These are phyloP conservation scores for Saturnispora halmiae DNA, from an alignment of 805 yeast genomes.

Conservation along the genomic window DNA sequence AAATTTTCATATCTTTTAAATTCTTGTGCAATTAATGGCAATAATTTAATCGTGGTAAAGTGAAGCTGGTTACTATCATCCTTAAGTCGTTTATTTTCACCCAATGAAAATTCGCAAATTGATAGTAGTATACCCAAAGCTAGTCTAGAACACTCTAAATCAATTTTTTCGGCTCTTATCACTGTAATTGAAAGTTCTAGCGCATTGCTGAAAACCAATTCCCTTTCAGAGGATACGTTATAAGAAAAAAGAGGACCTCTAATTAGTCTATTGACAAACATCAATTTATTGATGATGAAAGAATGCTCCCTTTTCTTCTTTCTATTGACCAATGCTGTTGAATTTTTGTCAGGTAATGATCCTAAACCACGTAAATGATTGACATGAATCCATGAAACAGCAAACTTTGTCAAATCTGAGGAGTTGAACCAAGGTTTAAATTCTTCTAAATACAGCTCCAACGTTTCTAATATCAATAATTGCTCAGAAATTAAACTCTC, in stretches of 20 bases:
- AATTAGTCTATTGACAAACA: conserved; percentile 49
- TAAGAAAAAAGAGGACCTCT: conserved; percentile 29
- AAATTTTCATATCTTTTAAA: conserved; percentile 45
- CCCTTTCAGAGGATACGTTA: conserved; percentile 20
- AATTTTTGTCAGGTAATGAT: conserved; percentile 26
- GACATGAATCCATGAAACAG: conserved; percentile 40
- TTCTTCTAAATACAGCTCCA: conserved; percentile 45
- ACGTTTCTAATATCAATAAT: conserved; percentile 47
- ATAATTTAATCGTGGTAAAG: conserved; percentile 40
- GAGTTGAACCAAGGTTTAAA: conserved; percentile 34
- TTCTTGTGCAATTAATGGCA: conserved; percentile 45
- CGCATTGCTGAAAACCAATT: conserved; percentile 25
- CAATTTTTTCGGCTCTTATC: conserved; percentile 38
- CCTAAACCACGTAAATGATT: conserved; percentile 52
- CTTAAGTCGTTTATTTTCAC: conserved; percentile 16
- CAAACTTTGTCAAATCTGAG: conserved; percentile 32
- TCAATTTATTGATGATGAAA: conserved; percentile 46
- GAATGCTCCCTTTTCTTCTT: conserved; percentile 44
- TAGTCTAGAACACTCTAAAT: conserved; percentile 52
- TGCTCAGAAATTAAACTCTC: conserved; percentile 51
- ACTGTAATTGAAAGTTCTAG: conserved; percentile 54
- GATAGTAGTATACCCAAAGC: conserved; percentile 52
- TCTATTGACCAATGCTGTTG: conserved; percentile 25
- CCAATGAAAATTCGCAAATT: conserved; percentile 29
- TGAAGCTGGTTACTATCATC: conserved; percentile 31